Conservation (phyloP, 306 rosid species). For the Erythrophleum fordii region DNA sequence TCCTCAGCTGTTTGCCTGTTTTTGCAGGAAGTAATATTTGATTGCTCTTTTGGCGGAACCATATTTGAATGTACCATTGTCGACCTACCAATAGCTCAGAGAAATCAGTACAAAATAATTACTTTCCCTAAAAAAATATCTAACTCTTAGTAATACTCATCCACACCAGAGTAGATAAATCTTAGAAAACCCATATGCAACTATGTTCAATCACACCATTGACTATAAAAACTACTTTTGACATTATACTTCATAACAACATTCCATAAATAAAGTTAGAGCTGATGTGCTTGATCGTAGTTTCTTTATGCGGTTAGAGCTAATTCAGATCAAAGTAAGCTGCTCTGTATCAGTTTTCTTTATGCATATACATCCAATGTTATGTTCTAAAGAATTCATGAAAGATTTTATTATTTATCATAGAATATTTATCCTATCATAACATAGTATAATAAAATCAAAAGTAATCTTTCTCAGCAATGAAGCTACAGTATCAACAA, state of each 20-base stretch:
- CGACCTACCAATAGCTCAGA: constrained; percentile 57
- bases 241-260: neutral
- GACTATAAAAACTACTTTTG: neutral
- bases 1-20: constrained; percentile 59
- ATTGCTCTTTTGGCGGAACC: constrained; percentile 64
- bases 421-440: constrained; percentile 1
- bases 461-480: neutral
- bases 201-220: neutral
- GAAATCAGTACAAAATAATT: neutral
- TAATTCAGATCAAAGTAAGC: neutral
- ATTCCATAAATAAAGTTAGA: neutral
- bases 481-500: constrained; percentile 1
- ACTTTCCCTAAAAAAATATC: neutral
- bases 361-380: neutral
- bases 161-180: neutral
- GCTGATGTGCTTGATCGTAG: neutral
- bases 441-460: constrained; percentile 1
- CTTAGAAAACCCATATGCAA: neutral
- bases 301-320: neutral
- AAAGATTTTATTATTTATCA: neutral
- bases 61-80: constrained; percentile 86
- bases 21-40: constrained; percentile 51
- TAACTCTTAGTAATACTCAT: neutral
- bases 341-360: neutral
- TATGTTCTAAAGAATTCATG: neutral